Percentiles rank a stretch among this genome's conserved stretches.
Conservation (phyloP, 2,329 filamentous ascomycete species). For the Aureobasidium melanogenum region DNA sequence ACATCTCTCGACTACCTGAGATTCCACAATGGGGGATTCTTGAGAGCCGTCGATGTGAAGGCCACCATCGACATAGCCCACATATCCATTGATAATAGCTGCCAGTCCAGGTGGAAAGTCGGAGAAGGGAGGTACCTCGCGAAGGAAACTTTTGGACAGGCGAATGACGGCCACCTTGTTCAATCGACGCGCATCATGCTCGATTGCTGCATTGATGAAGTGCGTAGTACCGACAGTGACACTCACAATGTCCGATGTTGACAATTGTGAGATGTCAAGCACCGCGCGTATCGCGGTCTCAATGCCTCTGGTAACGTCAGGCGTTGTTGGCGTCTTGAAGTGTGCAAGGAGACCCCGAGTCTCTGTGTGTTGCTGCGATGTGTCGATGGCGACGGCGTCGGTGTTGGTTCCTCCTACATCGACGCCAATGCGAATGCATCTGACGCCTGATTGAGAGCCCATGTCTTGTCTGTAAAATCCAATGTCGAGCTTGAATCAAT, state of each 20-base stretch:
- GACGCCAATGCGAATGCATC: slow-evolving; percentile 33
- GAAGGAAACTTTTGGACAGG: slow-evolving; percentile 23
- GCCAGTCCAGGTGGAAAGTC: slow-evolving; percentile 24
- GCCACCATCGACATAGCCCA: slow-evolving; percentile 40
- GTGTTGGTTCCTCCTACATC: slow-evolving; percentile 35
- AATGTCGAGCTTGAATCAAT: background rate
- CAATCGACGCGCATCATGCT: slow-evolving; percentile 37
- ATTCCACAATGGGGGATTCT: slow-evolving; percentile 34
- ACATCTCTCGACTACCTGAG: slow-evolving; percentile 37
- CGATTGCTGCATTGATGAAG: slow-evolving; percentile 27
- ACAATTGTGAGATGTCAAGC: slow-evolving; percentile 26
- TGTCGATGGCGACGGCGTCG: slow-evolving; percentile 26
- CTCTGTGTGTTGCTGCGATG: slow-evolving; percentile 19
- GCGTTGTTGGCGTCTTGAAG: slow-evolving; percentile 32
- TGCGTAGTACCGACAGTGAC: slow-evolving; percentile 45
- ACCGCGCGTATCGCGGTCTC: slow-evolving; percentile 29
- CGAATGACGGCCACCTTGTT: slow-evolving; percentile 45
- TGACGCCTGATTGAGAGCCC: background rate
- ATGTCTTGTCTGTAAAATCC: background rate
- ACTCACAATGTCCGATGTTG: slow-evolving; percentile 27
- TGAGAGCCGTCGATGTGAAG: slow-evolving; percentile 37
- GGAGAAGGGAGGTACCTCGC: slow-evolving; percentile 25
- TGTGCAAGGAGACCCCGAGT: slow-evolving; percentile 24
- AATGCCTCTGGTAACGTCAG: slow-evolving; percentile 36
- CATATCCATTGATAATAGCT: slow-evolving; percentile 25